Evolutionary conservation across 2,329 filamentous ascomycete species (phyloP), one percentile per base, ranked within the genome.

Genomic region (Hyphodiscus sp.): DNA sequence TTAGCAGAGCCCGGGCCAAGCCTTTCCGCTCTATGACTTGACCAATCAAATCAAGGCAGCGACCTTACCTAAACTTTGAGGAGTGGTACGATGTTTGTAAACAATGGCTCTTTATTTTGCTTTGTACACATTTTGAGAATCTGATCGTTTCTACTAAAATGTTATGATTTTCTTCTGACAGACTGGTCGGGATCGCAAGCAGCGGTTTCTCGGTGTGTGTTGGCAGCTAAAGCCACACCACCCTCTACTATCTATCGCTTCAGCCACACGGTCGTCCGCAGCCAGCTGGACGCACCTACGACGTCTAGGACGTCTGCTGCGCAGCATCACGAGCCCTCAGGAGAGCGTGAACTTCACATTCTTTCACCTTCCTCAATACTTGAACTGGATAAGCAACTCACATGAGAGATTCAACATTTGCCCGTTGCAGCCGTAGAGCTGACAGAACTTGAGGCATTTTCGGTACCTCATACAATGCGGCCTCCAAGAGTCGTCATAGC

Each of bases 401-500:
- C 57, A 65, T 65, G 63, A 58, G 54, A 57, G 29, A 33, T 50
- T 44, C 51, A 51, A 50, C 50, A 42, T 44, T 52, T 26, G 23
- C 26, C 26, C 51, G 19, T 49, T 52, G 46, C 60, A 63, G 63
- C 61, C 60, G 53, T 45, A 53, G 63, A 62, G 65, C 64, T 65
- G 64, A 63, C 58, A 58, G 52, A 50, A 51, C 56, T 55, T 53
- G 62, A 58, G 58, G 52, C 58, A 56, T 54, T 56, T 54, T 45
- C 46, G 51, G 45, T 45, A 19, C 33, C 29, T 42, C 43, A 42
- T 47, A 67, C 58, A 61, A 69, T 69, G 67, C 65, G 67, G 61
- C 61, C 65, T 51, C 67, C 66, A 55, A 62, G 66, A 58, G 54
- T 68, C 26, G 58, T 69, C 47, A 64, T 69, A 51, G 59, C 61